Evolutionary conservation across 1,139 yeast species (phyloP).

Genomic region (Geotrichum australiense): DNA sequence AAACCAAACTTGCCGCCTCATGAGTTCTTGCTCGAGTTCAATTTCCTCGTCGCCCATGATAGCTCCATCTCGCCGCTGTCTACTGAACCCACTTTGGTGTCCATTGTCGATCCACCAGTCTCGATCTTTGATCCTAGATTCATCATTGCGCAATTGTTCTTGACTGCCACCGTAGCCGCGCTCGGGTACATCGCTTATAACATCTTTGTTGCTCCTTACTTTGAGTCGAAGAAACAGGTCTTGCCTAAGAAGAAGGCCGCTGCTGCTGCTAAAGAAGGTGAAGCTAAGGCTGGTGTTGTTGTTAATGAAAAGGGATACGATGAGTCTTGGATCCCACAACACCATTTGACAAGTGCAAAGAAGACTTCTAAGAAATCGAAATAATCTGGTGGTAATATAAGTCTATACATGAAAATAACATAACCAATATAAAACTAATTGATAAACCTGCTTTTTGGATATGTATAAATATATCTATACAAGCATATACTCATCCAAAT

Average conservation of each 20-base stretch:
- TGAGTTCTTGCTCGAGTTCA: constrained; percentile 56
- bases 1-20: constrained; percentile 49
- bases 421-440: no score
- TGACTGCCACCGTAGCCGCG: constrained; percentile 46
- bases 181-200: constrained; percentile 44
- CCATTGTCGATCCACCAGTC: constrained; percentile 57
- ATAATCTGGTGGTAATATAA: no score
- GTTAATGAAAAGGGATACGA: constrained; percentile 38
- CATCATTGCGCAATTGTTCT: constrained; percentile 51
- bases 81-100: constrained; percentile 51
- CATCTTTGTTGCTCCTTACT: constrained; percentile 40
- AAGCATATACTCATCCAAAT: no score
- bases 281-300: constrained; percentile 28
- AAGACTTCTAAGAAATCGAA: constrained; percentile 10
- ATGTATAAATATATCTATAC: no score
- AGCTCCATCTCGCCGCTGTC: constrained; percentile 47
- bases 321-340: constrained; percentile 55
- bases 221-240: constrained; percentile 27
- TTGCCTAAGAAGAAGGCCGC: constrained; percentile 8
- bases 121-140: constrained; percentile 70
- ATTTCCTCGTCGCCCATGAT: constrained; percentile 47
- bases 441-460: no score
- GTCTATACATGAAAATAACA: no score
- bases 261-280: constrained; percentile 14
- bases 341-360: constrained; percentile 33